phyloP scores from a whole-genome alignment of 2,329 filamentous ascomycete genomes.

The Zymoseptoria brevis region DNA sequence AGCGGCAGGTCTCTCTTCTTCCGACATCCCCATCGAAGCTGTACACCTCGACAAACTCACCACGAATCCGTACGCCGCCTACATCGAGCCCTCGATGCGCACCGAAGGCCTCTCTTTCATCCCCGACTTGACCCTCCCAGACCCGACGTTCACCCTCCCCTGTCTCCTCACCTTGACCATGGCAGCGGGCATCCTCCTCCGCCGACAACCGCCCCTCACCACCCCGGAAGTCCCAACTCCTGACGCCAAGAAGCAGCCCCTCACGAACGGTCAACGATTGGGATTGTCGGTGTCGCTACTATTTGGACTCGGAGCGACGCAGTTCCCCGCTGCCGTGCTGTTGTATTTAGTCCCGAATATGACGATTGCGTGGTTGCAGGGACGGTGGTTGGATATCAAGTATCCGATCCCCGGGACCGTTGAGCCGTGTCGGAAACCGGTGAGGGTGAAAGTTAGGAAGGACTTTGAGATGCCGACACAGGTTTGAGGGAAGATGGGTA shows the following conservation, averaged over 20 bases:
- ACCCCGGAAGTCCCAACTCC: not conserved
- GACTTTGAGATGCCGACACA: slow-evolving; percentile 1
- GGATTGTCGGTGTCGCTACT: not conserved
- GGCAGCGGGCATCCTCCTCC: slow-evolving; percentile 21
- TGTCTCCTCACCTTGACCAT: slow-evolving; percentile 8
- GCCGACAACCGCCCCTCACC: not conserved
- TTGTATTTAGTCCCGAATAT: slow-evolving; percentile 31
- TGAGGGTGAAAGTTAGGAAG: slow-evolving; percentile 19
- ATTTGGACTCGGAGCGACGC: slow-evolving; percentile 28
- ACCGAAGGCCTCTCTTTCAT: slow-evolving; percentile 56
- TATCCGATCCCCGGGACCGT: slow-evolving; percentile 20
- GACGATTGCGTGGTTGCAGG: slow-evolving; percentile 12
- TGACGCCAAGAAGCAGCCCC: slow-evolving; percentile 2
- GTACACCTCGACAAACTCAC: not conserved
- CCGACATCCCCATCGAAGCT: not conserved
- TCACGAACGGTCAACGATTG: not conserved
- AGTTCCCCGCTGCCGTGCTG: slow-evolving; percentile 35
- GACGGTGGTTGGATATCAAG: slow-evolving; percentile 20
- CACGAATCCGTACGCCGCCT: slow-evolving; percentile 11
- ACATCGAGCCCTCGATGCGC: slow-evolving; percentile 44
- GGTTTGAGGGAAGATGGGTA: not conserved
- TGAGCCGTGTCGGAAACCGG: slow-evolving; percentile 19
- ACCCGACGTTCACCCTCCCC: slow-evolving; percentile 35
- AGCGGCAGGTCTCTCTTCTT: not conserved
- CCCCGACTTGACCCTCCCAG: slow-evolving; percentile 46